Percentiles rank a stretch among this genome's conserved stretches.
Conservation (phyloP, 2,329 filamentous ascomycete genomes). For the Emmonsia crescens region DNA sequence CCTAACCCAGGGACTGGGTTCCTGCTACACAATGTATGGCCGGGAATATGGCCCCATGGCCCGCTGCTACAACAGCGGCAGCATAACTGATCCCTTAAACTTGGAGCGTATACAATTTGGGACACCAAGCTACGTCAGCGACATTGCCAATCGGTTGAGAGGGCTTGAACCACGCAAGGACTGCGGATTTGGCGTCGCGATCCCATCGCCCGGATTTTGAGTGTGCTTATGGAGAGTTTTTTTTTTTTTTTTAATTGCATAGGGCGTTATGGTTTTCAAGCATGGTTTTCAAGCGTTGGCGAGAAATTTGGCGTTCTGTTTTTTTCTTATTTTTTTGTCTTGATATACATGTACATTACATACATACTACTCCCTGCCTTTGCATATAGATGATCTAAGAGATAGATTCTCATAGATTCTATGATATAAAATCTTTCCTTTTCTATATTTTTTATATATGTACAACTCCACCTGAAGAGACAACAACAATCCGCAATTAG, state of each 20-base stretch:
- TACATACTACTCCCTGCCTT: not conserved
- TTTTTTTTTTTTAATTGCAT: not conserved
- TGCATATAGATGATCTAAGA: not conserved
- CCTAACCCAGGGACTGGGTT: not conserved
- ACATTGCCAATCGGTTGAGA: constrained; percentile 2
- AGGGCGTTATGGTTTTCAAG: not conserved
- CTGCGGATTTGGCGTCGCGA: not conserved
- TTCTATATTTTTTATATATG: too few relatives aligned
- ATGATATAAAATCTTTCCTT: not conserved
- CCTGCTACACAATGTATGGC: not conserved
- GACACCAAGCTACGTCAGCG: constrained; percentile 4
- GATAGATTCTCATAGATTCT: not conserved
- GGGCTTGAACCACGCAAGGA: not conserved
- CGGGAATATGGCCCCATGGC: not conserved
- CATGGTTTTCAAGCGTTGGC: not conserved
- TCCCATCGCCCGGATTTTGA: not conserved
- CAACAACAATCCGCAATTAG: too few relatives aligned
- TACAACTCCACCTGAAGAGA: too few relatives aligned
- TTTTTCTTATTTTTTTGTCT: not conserved
- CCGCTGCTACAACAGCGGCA: constrained; percentile 6
- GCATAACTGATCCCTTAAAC: not conserved
- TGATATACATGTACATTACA: too few relatives aligned
- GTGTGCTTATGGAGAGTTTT: not conserved
- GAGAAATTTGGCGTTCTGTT: not conserved
- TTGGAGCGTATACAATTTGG: not conserved